phyloP scores from a whole-genome alignment of 1,139 yeast species.

The Tardiomyces depauwii region DNA sequence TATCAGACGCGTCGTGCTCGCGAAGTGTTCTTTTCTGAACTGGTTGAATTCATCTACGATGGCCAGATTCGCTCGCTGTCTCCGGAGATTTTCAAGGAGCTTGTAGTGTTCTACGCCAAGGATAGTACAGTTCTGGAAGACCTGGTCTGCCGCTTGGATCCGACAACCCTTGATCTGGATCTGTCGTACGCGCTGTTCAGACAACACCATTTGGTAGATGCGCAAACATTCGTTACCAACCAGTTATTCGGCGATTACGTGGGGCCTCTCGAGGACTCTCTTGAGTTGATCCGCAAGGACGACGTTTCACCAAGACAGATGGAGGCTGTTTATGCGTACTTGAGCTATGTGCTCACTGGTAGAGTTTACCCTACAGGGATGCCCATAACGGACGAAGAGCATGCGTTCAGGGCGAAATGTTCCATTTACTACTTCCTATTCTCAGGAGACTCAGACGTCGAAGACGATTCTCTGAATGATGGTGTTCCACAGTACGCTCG shows the following conservation, averaged over 20 bases:
- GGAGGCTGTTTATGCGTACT: constrained; percentile 42
- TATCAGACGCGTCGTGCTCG: constrained; percentile 24
- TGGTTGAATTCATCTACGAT: constrained; percentile 42
- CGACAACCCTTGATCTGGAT: constrained; percentile 61
- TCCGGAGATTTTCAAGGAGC: constrained; percentile 47
- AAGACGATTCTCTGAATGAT: constrained; percentile 22
- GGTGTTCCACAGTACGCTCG: constrained; percentile 38
- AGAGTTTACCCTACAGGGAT: constrained; percentile 66
- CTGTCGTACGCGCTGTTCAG: constrained; percentile 51
- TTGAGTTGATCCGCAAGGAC: constrained; percentile 28
- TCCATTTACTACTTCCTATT: constrained; percentile 29
- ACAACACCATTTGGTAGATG: constrained; percentile 43
- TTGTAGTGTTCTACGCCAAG: constrained; percentile 42
- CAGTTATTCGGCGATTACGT: constrained; percentile 50
- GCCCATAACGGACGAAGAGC: constrained; percentile 9
- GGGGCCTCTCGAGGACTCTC: constrained; percentile 53
- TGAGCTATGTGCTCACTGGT: constrained; percentile 64
- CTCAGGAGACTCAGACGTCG: constrained; percentile 9
- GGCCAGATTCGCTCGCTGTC: constrained; percentile 41
- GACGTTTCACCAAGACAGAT: constrained; percentile 13
- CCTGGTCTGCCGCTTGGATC: constrained; percentile 54
- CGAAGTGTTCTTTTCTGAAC: constrained; percentile 35
- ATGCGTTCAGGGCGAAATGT: constrained; percentile 30
- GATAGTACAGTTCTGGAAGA: constrained; percentile 46
- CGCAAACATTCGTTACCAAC: constrained; percentile 60